Percentiles rank a stretch among this genome's conserved stretches.
Evolutionary conservation across 1,139 yeast species (phyloP).

Genomic region (Pneumocystis murina): DNA sequence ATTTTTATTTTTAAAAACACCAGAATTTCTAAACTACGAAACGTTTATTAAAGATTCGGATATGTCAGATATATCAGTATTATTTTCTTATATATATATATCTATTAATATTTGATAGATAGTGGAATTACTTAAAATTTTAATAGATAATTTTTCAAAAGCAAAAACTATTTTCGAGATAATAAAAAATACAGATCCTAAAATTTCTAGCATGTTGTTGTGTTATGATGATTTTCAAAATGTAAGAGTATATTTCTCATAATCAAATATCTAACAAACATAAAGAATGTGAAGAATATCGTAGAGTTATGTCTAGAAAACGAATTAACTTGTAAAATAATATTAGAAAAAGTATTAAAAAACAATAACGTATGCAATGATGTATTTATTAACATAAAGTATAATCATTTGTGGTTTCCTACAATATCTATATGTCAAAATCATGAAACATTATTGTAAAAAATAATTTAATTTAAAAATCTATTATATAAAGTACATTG

Average conservation of each 20-base stretch:
- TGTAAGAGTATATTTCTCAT: background rate
- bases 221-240: background rate
- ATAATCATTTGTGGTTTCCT: slow-evolving; percentile 1
- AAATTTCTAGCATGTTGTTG: background rate
- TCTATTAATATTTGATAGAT: background rate
- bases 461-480: background rate
- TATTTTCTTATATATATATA: background rate
- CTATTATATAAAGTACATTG: background rate
- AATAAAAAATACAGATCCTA: background rate
- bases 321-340: background rate
- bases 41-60: background rate
- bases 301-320: background rate
- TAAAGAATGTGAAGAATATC: background rate
- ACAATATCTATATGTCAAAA: background rate
- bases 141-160: background rate
- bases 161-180: background rate
- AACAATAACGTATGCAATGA: background rate
- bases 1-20: background rate
- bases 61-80: background rate
- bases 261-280: background rate
- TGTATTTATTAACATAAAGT: background rate
- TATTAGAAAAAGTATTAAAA: background rate
- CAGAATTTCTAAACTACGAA: background rate
- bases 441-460: background rate
- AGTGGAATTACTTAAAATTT: background rate